These are phyloP conservation scores for Cercospora zeae-maydis DNA, from an alignment of 2,329 filamentous ascomycete genomes.

Conservation along the genomic window DNA sequence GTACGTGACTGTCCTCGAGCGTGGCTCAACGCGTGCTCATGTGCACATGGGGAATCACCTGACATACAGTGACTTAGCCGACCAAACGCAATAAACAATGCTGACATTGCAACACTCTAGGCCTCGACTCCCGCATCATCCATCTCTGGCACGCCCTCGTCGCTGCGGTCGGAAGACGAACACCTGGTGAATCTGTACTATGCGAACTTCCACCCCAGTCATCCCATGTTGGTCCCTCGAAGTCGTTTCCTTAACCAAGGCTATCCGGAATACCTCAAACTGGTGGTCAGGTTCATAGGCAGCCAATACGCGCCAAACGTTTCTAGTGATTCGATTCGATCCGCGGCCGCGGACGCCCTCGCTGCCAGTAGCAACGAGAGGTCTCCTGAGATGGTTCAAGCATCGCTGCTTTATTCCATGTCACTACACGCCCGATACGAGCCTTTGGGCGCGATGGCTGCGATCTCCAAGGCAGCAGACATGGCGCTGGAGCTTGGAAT, in stretches of 20 bases:
- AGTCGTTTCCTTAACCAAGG: constrained; percentile 39
- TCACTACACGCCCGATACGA: constrained; percentile 73
- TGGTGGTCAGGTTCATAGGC: constrained; percentile 56
- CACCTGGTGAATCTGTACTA: constrained; percentile 55
- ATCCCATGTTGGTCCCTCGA: constrained; percentile 55
- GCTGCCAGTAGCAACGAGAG: constrained; percentile 16
- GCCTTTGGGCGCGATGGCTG: constrained; percentile 62
- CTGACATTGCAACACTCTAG: not conserved
- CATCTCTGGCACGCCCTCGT: constrained; percentile 43
- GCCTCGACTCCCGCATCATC: constrained; percentile 11
- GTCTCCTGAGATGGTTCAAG: constrained; percentile 63
- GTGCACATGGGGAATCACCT: too few species aligned
- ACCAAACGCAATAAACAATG: not conserved
- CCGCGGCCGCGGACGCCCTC: constrained; percentile 54
- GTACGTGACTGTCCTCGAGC: not conserved
- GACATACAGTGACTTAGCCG: not conserved
- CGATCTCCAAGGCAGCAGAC: constrained; percentile 65
- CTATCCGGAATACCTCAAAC: constrained; percentile 49
- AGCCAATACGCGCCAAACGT: constrained; percentile 47
- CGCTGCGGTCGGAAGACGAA: constrained; percentile 33
- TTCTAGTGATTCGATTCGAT: constrained; percentile 38
- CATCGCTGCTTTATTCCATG: constrained; percentile 71
- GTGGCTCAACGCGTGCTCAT: not conserved
- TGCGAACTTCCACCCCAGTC: constrained; percentile 52
- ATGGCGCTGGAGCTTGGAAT: constrained; percentile 74